Evolutionary conservation across 768 basidiomycete species (phyloP).

Genomic region (Suillus bovinus): DNA sequence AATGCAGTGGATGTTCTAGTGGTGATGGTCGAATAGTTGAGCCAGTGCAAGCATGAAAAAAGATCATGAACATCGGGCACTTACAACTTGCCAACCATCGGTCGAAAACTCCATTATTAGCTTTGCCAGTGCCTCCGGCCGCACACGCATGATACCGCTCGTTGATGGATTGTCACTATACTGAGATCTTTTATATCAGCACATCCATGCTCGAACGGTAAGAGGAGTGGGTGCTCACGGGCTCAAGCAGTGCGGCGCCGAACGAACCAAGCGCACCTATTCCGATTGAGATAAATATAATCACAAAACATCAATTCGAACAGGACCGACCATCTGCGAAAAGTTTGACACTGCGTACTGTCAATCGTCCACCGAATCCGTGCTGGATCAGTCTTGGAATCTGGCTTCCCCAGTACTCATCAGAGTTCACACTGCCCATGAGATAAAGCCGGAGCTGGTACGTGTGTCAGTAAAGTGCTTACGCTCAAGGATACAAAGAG

Average conservation of each 20-base stretch:
- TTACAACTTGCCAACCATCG: slow-evolving; percentile 83
- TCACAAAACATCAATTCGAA: background rate
- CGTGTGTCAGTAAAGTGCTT: background rate
- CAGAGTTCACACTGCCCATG: slow-evolving; percentile 55
- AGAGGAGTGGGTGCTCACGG: slow-evolving; percentile 30
- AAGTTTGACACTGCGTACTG: slow-evolving; percentile 68
- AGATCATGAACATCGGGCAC: slow-evolving; percentile 24
- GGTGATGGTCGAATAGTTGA: background rate
- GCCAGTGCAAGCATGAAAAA: background rate
- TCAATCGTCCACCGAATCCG: slow-evolving; percentile 53
- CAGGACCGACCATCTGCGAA: slow-evolving; percentile 64
- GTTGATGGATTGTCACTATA: slow-evolving; percentile 80
- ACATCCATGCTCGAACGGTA: background rate
- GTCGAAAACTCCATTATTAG: slow-evolving; percentile 65
- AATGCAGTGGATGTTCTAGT: slow-evolving; percentile 87
- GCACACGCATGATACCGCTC: slow-evolving; percentile 65
- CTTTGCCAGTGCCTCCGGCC: slow-evolving; percentile 50
- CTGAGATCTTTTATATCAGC: slow-evolving; percentile 10
- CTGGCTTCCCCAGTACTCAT: slow-evolving; percentile 65
- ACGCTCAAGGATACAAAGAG: background rate
- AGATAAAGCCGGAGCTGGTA: slow-evolving; percentile 58
- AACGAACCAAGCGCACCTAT: slow-evolving; percentile 87
- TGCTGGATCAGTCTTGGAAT: slow-evolving; percentile 62
- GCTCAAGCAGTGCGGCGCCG: slow-evolving; percentile 85
- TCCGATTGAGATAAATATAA: slow-evolving; percentile 25